Evolutionary conservation across 495 filamentous ascomycete genomes (phyloP).

Genomic region (Jackrogersella minutella): DNA sequence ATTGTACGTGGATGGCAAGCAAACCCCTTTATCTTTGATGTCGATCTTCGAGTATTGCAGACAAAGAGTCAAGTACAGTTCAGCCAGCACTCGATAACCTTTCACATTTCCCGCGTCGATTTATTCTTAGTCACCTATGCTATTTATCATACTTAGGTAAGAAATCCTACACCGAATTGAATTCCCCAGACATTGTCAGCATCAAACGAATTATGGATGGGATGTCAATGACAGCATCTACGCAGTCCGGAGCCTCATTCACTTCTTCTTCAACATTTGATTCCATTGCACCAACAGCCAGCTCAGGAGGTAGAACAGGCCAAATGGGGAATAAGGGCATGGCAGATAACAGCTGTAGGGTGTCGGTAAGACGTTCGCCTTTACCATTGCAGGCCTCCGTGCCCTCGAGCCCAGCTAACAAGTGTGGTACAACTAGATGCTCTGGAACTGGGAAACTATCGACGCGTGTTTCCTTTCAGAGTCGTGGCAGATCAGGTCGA

Average conservation of each 20-base stretch:
- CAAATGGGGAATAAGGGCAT: slow-evolving; percentile 3
- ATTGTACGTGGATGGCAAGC: background rate
- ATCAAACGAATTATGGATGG: slow-evolving; percentile 18
- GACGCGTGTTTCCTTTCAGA: slow-evolving; percentile 74
- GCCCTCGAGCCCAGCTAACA: background rate
- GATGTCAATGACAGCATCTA: slow-evolving; percentile 23
- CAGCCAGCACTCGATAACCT: background rate
- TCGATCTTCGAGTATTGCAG: background rate
- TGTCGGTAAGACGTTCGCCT: slow-evolving; percentile 27
- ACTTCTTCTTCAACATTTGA: slow-evolving; percentile 2
- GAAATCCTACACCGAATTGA: background rate
- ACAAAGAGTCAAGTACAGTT: slow-evolving; percentile 11
- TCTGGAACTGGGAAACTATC: slow-evolving; percentile 80
- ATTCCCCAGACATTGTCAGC: background rate
- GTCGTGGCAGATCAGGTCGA: slow-evolving; percentile 69
- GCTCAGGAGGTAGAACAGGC: slow-evolving; percentile 5
- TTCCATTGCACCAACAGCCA: slow-evolving; percentile 7
- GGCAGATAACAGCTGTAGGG: slow-evolving; percentile 8
- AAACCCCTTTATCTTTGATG: slow-evolving; percentile 16
- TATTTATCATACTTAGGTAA: background rate
- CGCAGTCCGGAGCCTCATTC: background rate
- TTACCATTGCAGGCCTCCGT: background rate
- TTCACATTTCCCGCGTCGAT: background rate
- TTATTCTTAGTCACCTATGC: background rate
- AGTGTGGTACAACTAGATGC: slow-evolving; percentile 60